Evolutionary conservation across 139 green algal species (phyloP), one percentile per base, ranked within the genome.

Genomic region (Marvania coccoides): DNA sequence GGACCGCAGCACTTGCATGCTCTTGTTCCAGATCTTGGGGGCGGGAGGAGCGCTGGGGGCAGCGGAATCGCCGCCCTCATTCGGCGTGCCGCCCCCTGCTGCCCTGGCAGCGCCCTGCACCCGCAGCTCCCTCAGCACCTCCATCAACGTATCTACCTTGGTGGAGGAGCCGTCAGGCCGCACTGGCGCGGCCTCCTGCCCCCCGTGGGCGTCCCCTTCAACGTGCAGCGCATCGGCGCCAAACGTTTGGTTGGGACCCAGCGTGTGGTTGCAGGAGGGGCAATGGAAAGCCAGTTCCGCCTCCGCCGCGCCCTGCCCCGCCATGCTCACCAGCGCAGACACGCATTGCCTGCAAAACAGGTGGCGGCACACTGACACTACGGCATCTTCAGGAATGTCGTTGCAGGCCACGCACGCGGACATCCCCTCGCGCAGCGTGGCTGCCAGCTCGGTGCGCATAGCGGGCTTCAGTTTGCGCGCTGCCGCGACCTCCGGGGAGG

Each of bases 321-420:
- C 67, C 13, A 61, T 54, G 31, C 58, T 39, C 14, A 79, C 42
- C 64, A 77, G 60, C 19, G 69, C 53, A 1, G 71, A 63, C n/a
- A 82, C 53, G 62, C 81, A 91, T 58, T 92, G 79, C 28, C 61
- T 15, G 75, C 90, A 96, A 81, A 87, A 95, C 5, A 93, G 60
- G 73, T 96, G 90, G 13, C 67, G 34, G 74, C 90, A 96, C 2
- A 65, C 48, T 0, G 74, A 65, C 0, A 87, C 82, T 12, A 84
- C 69, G 1, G 86, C 59, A 14, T 88, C 83, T 71, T 96, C 90
- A 1, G 90, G 72, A 3, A 91, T 69, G 47, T 96, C 90, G 3
- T 70, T 70, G 72, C 90, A 95, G 45, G 78, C 61, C 1, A 65
- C 54, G 56, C 87, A 95, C 48, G 19, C 54, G 8, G 24, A 31